Evolutionary conservation across 768 basidiomycete genomes (phyloP).

Genomic region (Mrakia hoshinonis): DNA sequence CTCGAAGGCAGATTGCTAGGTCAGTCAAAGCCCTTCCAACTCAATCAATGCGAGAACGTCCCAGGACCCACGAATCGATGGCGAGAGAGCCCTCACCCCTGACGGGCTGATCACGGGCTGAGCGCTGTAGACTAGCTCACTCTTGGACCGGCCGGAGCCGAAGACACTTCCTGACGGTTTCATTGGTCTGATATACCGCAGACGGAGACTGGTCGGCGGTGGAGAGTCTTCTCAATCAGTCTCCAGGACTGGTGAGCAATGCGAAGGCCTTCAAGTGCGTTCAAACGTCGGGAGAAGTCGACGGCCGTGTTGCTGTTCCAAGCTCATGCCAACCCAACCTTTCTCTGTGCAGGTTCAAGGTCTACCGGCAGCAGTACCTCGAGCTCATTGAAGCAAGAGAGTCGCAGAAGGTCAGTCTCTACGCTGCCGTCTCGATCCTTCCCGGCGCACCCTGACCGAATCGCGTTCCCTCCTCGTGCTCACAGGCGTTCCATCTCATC

Average conservation of each 20-base stretch:
- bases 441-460: not conserved
- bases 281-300: too few relatives aligned
- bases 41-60: not conserved
- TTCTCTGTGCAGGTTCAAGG: constrained; percentile 5
- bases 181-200: not conserved
- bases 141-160: not conserved
- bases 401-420: constrained; percentile 27
- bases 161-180: not conserved
- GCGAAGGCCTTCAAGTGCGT: constrained; percentile 39
- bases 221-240: constrained; percentile 31
- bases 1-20: not conserved
- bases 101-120: too few relatives aligned
- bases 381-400: constrained; percentile 37
- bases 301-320: not conserved
- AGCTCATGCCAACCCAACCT: too few relatives aligned
- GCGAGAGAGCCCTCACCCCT: not conserved
- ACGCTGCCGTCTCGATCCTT: not conserved
- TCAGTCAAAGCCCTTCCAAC: not conserved
- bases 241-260: constrained; percentile 32
- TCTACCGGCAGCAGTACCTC: constrained; percentile 39
- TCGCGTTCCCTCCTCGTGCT: not conserved
- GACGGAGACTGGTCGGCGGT: constrained; percentile 38
- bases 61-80: not conserved
- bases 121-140: too few relatives aligned
- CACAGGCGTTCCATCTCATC: constrained; percentile 38